Evolutionary conservation across 2,329 filamentous ascomycete species (phyloP).

Genomic region (Arthrobotrys pseudoclavata): DNA sequence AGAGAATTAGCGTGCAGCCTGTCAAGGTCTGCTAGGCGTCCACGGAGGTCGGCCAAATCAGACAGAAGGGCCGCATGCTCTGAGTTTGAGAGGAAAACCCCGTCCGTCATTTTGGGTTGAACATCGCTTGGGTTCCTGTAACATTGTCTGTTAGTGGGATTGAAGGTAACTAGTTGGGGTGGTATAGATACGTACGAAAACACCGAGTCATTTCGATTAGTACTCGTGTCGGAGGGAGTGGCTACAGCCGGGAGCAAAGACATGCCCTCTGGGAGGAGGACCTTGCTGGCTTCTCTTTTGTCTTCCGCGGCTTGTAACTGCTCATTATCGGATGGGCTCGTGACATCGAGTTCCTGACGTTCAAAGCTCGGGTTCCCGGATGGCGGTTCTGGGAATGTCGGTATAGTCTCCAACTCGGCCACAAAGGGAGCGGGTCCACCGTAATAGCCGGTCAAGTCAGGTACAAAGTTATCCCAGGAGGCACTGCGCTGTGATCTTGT

Average conservation of each 20-base stretch:
- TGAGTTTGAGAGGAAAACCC: conserved; percentile 33
- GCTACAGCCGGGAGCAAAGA: conserved; percentile 5
- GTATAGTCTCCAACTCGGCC: conserved; percentile 42
- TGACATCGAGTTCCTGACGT: conserved; percentile 36
- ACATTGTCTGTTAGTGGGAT: conserved; percentile 12
- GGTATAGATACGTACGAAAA: conserved; percentile 35
- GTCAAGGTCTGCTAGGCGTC: conserved; percentile 20
- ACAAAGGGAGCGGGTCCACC: conserved; percentile 39
- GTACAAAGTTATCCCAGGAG: conserved; percentile 35
- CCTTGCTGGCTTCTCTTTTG: conserved; percentile 38
- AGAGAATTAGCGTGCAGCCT: conserved; percentile 24
- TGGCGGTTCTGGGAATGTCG: conserved; percentile 29
- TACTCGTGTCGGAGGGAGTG: conserved; percentile 28
- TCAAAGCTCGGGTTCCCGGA: conserved; percentile 12
- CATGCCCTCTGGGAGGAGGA: conserved; percentile 40
- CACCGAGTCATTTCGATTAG: conserved; percentile 29
- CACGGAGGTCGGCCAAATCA: conserved; percentile 32
- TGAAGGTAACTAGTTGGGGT: not conserved
- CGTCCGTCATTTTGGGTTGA: conserved; percentile 45
- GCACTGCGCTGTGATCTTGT: conserved; percentile 23
- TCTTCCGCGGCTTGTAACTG: conserved; percentile 39
- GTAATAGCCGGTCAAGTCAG: conserved; percentile 45
- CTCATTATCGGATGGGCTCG: conserved; percentile 18
- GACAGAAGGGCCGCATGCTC: conserved; percentile 37
- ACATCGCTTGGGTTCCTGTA: conserved; percentile 27